Percentiles rank a stretch among this genome's conserved stretches.
These are phyloP conservation scores for Agapanthus africanus DNA, from an alignment of 106 monocot species.

Conservation along the genomic window DNA sequence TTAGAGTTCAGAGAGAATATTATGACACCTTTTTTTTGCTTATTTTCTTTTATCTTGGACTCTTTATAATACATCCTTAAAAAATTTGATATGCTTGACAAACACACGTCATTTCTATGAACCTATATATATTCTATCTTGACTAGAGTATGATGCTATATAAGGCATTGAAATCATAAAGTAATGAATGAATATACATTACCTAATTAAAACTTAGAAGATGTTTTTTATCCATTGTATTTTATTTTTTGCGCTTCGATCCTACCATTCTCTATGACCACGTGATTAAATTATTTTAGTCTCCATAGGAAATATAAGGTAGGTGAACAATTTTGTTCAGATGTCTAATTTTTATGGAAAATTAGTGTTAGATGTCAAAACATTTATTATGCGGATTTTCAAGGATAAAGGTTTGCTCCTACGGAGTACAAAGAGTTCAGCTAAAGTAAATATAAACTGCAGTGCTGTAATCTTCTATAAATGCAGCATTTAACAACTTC, in stretches of 20 bases:
- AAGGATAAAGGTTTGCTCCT: background rate
- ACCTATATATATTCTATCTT: background rate
- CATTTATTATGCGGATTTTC: background rate
- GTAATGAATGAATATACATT: background rate
- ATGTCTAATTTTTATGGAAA: too few species aligned
- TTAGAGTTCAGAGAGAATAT: background rate
- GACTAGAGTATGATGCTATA: background rate
- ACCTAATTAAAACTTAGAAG: background rate
- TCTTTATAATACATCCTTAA: background rate
- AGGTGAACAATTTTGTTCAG: too few species aligned
- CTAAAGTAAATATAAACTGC: background rate
- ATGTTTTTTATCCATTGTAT: background rate
- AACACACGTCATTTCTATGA: background rate
- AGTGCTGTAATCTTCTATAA: background rate
- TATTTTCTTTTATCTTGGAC: too few species aligned
- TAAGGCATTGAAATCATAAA: background rate
- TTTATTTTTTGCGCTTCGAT: background rate
- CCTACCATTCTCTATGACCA: background rate
- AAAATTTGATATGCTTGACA: background rate
- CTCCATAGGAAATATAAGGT: too few species aligned
- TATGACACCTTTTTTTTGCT: background rate
- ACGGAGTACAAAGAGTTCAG: background rate
- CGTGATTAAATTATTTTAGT: background rate
- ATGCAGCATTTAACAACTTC: background rate
- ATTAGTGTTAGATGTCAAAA: too few species aligned